Base-by-base conservation (phyloP, 805 yeast genomes). In the Starmerella khaoyaiensis region DNA sequence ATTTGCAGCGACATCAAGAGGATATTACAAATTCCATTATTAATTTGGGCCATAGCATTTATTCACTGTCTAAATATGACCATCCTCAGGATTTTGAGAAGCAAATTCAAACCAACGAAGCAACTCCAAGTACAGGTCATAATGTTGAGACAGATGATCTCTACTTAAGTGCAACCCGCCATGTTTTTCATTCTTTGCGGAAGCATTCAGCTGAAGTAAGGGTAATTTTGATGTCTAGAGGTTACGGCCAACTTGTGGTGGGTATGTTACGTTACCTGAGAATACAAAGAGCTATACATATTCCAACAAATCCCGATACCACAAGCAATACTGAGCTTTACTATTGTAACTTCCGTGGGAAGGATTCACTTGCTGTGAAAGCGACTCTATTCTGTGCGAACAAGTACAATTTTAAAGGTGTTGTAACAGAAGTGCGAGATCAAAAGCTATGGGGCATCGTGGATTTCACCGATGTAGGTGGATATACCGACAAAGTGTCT, bases 181-280 rank as follows among this genome's bases (percentile, higher is more conserved):
- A 23, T 19, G 42, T 39, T 4, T 39, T 28, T 21, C 42, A 39
- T 20, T 17, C 24, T 11, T 17, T 39, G 17, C 25, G 42, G 15
- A 7, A 33, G 9, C 35, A 39, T 18, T 21, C 42, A 4, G 33
- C 31, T 9, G 42, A 39, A 17, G 29, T 39, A 16, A 37, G 42
- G 5, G 38, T 39, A 5, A 33, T 39, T n/a, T 24, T 39, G 11
- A 21, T 39, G 6, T 33, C 42, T 9, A 19, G 24, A 4, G 35
- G 31, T 4, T 12, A 33, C 4, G 38, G 42, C 4, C 23, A 29
- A 17, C 4, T 29, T n/a, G 37, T 34, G 8, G 31, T 29, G 2
- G 31, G 28, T 12, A 33, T 34, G 38, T 21, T 39, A 15, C 25
- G 35, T 6, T 39, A 20, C 20, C 28, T 39, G 7, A 10, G 32